Conservation (phyloP, 345 rosid genomes). For the Arabis alpina region DNA sequence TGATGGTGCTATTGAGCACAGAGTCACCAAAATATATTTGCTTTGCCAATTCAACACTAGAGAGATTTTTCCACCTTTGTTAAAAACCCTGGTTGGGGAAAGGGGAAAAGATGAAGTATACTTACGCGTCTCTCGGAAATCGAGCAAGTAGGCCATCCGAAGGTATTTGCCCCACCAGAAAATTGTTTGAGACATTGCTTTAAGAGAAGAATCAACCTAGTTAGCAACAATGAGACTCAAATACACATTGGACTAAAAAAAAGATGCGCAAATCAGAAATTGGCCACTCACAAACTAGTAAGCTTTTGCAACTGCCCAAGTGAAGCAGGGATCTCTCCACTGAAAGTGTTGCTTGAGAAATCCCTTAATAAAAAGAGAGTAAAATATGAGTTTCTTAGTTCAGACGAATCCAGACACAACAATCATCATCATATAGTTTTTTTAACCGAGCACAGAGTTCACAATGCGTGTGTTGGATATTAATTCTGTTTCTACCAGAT, state of each 20-base stretch:
- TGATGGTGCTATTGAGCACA: slow-evolving; percentile 14
- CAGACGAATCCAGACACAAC: slow-evolving; percentile 33
- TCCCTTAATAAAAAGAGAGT: slow-evolving; percentile 53
- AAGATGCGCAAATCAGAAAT: slow-evolving; percentile 16
- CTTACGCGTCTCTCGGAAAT: slow-evolving; percentile 76
- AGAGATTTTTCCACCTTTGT: slow-evolving; percentile 7
- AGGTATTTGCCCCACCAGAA: slow-evolving; percentile 84
- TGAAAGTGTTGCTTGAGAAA: slow-evolving; percentile 75
- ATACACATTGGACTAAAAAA: not conserved
- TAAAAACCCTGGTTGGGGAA: slow-evolving; percentile 22
- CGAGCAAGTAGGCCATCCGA: slow-evolving; percentile 66
- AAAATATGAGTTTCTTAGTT: not conserved
- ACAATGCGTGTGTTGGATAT: slow-evolving; percentile 9
- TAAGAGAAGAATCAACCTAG: slow-evolving; percentile 43
- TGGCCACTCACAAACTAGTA: slow-evolving; percentile 64
- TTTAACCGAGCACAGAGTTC: not conserved
- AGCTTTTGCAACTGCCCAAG: slow-evolving; percentile 76
- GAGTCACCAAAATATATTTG: slow-evolving; percentile 3
- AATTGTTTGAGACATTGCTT: slow-evolving; percentile 92
- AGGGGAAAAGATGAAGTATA: slow-evolving; percentile 29
- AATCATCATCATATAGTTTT: slow-evolving; percentile 16
- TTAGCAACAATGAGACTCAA: slow-evolving; percentile 31
- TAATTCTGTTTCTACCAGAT: slow-evolving; percentile 19
- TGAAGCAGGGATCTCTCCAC: slow-evolving; percentile 74
- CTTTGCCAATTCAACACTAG: slow-evolving; percentile 16